Base-by-base conservation (phyloP, 2,329 filamentous ascomycete species). In the Aspergillus eucalypticola region DNA sequence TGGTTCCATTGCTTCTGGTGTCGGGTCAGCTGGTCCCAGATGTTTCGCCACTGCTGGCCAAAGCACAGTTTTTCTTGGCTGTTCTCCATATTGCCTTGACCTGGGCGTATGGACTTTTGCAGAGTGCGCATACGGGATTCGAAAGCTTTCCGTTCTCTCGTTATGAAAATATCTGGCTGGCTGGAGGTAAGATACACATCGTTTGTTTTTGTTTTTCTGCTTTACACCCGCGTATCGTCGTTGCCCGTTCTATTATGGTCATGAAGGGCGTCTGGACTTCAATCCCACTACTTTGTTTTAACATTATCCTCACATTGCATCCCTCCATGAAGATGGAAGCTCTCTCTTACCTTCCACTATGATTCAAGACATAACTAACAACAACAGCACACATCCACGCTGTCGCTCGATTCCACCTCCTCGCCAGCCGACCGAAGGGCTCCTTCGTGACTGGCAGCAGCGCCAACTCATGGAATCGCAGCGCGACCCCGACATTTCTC, bases 391-490 rank as follows among this genome's bases (percentile, higher is more conserved):
- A 69, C 53, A 54, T 71, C 3, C 64, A 60, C 17, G 62, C 61
- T 3, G 61, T 73, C 32, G 8, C 66, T 7, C 60, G 62, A 49
- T 73, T 71, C 29, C 64, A 72, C 25, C 48, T 67, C 5, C 29
- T 71, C 2, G 61, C 69, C 13, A 63, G 54, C 41, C 70, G 67
- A 19, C 70, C 69, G 1, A 67, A 68, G 17, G 70, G 70, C 3
- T 73, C 71, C 5, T 71, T 72, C 32, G 68, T 73, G 3, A 73
- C 71, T 1, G 71, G 71, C 11, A 72, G 69, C 60, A 66, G 58
- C 3, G 62, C 61, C 2, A 73, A 73, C 48, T 61, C 68, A 0
- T 70, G 65, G 60, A 71, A 71, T 27, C 60, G 50, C 15, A n/a
- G 32, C 21, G 54, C 57, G 0, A 38, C 59, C 10, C 44, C 58